Percentiles rank a stretch among this genome's conserved stretches.
These are phyloP conservation scores for Teratosphaeria zuluensis DNA, from an alignment of 2,329 filamentous ascomycete genomes.

Conservation along the genomic window DNA sequence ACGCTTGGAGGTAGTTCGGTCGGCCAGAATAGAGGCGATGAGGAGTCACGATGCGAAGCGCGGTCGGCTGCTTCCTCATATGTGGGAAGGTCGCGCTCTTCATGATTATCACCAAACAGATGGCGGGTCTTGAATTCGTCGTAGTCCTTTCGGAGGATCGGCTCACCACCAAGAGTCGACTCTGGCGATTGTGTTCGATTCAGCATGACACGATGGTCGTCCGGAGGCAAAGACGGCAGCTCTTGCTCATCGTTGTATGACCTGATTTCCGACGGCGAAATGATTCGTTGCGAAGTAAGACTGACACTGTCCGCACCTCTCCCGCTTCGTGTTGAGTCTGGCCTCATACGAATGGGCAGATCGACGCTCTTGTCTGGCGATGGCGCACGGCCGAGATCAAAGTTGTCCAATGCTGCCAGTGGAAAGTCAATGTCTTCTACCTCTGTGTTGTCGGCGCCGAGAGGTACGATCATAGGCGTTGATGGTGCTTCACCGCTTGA, in stretches of 20 bases:
- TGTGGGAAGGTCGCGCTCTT: background rate
- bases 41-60: background rate
- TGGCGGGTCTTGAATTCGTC: slow-evolving; percentile 13
- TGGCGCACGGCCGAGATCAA: background rate
- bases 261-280: background rate
- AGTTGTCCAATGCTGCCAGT: background rate
- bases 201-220: background rate
- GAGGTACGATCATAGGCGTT: background rate
- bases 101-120: slow-evolving; percentile 4
- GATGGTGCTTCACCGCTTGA: background rate
- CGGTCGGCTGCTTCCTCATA: slow-evolving; percentile 5
- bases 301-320: background rate
- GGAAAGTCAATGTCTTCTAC: background rate
- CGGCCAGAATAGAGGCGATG: background rate
- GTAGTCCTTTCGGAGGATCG: slow-evolving; percentile 7
- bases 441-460: background rate
- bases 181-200: background rate
- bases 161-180: background rate
- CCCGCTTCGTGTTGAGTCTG: background rate
- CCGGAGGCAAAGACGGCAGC: background rate
- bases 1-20: background rate
- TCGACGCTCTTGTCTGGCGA: background rate
- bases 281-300: background rate
- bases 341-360: background rate
- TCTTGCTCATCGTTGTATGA: background rate